Base-by-base conservation (phyloP, 257 asterid genomes). In the Solanum okadae region DNA sequence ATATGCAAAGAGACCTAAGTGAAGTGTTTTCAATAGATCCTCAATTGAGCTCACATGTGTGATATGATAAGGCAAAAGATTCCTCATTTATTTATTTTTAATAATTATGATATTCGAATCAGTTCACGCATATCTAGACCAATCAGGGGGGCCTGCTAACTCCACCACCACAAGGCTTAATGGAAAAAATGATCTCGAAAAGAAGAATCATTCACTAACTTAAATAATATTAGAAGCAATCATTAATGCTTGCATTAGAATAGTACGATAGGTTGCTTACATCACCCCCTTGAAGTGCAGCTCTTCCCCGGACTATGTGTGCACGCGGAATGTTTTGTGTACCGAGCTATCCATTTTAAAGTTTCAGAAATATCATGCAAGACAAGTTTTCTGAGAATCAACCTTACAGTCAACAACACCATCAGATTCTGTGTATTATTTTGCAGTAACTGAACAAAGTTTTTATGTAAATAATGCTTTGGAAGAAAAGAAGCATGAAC, bases 401-500 rank as follows among this genome's bases (percentile, higher is more conserved):
- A 11, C 83, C 56, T 76, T 37, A 37, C 5, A 37, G 52, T 37
- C 52, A 35, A 75, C 46, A 76, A 38, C 46, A 76, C 12, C 8
- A 76, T 22, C 3, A 38, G 33, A 76, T 35, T 35, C 15, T 20
- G 46, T 35, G 85, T 29, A 27, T 81, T 81, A 27, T 27, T 81
- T 9, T 81, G 85, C 25, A 81, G 85, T 27, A 81, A 46, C 42
- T 10, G 65, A 46, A 79, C 63, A 42, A 44, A 49, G 70, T 10
- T 46, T 16, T 10, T 10, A 18, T 29, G 86, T 29, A 81, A 81
- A 46, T 59, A 81, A 82, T 82, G 44, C 70, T 49, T 82, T 46
- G 86, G 86, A 81, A 81, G 86, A 46, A 49, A 82, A 82, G 86
- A 10, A 18, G 44, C 40, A 52, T 81, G 12, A 82, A 29, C 70